Evolutionary conservation across 371 early-diverging fungal species (phyloP), one percentile per base, ranked within the genome.

Genomic region (Blakeslea trispora): DNA sequence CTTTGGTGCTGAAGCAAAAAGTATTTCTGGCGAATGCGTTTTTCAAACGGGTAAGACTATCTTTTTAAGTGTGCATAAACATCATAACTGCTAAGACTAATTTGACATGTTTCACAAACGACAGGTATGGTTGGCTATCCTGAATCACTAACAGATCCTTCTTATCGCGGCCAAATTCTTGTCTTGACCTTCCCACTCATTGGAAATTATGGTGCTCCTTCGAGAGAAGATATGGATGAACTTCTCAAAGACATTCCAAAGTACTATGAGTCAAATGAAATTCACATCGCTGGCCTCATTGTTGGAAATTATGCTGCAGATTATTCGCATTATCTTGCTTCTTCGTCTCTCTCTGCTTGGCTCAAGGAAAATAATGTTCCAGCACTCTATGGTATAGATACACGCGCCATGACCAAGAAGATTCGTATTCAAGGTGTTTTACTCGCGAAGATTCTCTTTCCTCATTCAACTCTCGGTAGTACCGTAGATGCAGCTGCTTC

Each of bases 141-240:
- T 21, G 97, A 98, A 75, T 93, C 96, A 22, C 80, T 97, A 74
- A 97, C 97, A 10, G 97, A 98, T 79, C 97, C 97, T 21, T 94
- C 94, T 35, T 96, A 96, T 72, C 82, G 89, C 51, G 97, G 96
- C 10, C 96, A 98, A 80, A 92, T 98, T 64, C 75, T 98, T 53
- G 94, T 93, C 37, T 70, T 94, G 50, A 94, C 95, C 50, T 93
- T 89, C 69, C 95, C 95, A n/a, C 77, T 94, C 45, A 75, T 94
- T 50, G 87, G 81, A 77, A 97, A 96, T 79, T 96, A 97, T 72
- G 98, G 98, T 65, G 95, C 94, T 1, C 96, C 96, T 3, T 71
- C 80, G 0, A 79, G 79, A 24, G 57, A 72, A 24, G 80, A 77
- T 45, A 84, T 84, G 72, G 96, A 94, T 73, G 72, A 85, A 55